phyloP scores from a whole-genome alignment of 257 asterid genomes.

The Cinchona pubescens region DNA sequence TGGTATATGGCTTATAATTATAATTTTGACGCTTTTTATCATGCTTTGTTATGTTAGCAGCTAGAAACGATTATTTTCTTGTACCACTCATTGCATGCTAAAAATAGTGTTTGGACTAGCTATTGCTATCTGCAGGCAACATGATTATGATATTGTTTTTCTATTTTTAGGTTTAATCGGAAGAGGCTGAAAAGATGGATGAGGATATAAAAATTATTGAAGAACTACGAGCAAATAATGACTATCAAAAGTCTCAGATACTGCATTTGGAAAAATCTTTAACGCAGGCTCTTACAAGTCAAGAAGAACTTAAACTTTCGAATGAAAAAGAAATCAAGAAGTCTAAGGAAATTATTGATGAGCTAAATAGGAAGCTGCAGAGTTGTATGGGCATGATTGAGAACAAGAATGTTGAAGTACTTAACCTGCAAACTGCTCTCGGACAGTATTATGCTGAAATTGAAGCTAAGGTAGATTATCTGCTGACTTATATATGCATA shows the following conservation, averaged over 20 bases:
- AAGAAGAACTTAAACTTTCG: constrained; percentile 64
- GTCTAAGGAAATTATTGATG: constrained; percentile 68
- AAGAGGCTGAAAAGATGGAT: constrained; percentile 98
- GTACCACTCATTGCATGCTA: not conserved
- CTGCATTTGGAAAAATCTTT: constrained; percentile 73
- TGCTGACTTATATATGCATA: constrained; percentile 12
- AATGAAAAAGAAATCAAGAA: constrained; percentile 55
- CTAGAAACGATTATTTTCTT: not conserved
- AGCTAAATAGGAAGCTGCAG: constrained; percentile 66
- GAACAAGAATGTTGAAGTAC: constrained; percentile 82
- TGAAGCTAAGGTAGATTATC: constrained; percentile 73
- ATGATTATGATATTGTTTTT: constrained; percentile 14
- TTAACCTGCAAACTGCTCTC: constrained; percentile 95
- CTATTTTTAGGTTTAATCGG: constrained; percentile 72
- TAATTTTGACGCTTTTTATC: not conserved
- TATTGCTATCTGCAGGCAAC: not conserved
- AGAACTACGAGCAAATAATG: constrained; percentile 70
- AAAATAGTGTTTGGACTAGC: not conserved
- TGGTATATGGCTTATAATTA: too few relatives aligned
- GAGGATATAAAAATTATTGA: constrained; percentile 90
- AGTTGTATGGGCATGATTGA: constrained; percentile 67
- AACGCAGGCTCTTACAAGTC: constrained; percentile 58
- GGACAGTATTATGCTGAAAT: constrained; percentile 99
- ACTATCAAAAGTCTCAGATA: constrained; percentile 68
- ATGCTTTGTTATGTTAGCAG: not conserved